Evolutionary conservation across 306 rosid genomes (phyloP), one percentile per base, ranked within the genome.

Genomic region (Comarum palustre): DNA sequence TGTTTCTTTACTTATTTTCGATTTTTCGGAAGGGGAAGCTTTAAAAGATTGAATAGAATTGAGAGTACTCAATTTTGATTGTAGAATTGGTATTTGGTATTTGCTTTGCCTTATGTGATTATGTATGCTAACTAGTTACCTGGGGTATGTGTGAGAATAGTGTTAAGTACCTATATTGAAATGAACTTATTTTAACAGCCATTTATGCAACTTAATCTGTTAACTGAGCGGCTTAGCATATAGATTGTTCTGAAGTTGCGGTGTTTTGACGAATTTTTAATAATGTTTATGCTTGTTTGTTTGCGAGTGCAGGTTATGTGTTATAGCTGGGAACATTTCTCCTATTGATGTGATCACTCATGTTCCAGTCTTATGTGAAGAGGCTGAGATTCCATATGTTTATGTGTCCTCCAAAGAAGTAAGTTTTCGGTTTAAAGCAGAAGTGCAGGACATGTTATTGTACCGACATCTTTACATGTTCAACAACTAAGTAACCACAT

Each of bases 341-440:
- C 97, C 99, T 0, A 95, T 95, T 39, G 99, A 95, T 80, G 99
- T 95, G 57, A 86, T 95, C 76, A 91, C 97, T 39, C 96, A 95
- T 75, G 87, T 95, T 76, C 99, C 99, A 55, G 55, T 95, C 72
- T 73, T 95, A 58, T 91, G 97, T 68, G 99, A 95, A 75, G 99
- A 95, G 57, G 31, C 91, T 50, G 92, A 91, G 2, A 87, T 95
- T 80, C 93, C 92, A 2, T 95, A 95, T 51, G 13, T 91, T 0
- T 95, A 95, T 77, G 93, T 94, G 32, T 67, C 88, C 1, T 88
- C 97, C 7, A 95, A 95, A 84, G 97, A 95, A 86, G 99, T 91
- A 77, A 80, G 96, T 66, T 17, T 52, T 27, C 2, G 14, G 17
- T 31, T 48, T 20, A 31, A n/a, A 10, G 32, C 46, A 13, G 3